Evolutionary conservation across 768 basidiomycete species (phyloP).

Genomic region (Trametes coccinea): DNA sequence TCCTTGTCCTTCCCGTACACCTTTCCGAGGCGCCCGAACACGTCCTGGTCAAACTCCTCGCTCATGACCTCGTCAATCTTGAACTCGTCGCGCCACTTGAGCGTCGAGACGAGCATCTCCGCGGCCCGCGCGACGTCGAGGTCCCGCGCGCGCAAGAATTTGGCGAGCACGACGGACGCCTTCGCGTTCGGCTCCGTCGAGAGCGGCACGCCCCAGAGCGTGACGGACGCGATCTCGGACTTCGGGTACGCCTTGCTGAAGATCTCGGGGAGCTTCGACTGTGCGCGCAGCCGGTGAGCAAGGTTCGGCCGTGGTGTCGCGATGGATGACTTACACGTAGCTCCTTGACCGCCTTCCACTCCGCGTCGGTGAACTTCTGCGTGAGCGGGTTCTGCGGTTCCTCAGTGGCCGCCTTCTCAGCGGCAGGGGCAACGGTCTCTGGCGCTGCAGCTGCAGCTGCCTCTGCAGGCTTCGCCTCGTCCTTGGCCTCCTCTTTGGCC

Average conservation of each 20-base stretch:
- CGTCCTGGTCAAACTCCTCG: conserved; percentile 41
- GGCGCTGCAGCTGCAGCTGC: background rate
- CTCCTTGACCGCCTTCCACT: conserved; percentile 69
- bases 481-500: background rate
- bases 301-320: background rate
- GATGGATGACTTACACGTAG: conserved; percentile 56
- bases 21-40: conserved; percentile 55
- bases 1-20: conserved; percentile 71
- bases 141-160: conserved; percentile 75
- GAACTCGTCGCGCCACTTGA: conserved; percentile 75
- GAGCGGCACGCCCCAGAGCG: conserved; percentile 71
- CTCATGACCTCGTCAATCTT: conserved; percentile 58
- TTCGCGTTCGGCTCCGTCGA: conserved; percentile 51
- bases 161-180: conserved; percentile 71
- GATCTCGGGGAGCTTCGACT: conserved; percentile 48
- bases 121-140: conserved; percentile 54
- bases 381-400: conserved; percentile 76
- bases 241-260: conserved; percentile 64
- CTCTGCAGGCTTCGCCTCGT: background rate
- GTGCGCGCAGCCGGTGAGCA: conserved; percentile 25
- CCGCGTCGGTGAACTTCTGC: conserved; percentile 63
- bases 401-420: conserved; percentile 18
- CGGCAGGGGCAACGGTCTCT: background rate
- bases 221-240: conserved; percentile 50
- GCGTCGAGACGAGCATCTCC: conserved; percentile 63